phyloP scores from a whole-genome alignment of 225 moss, liverwort and hornwort species.

The Lunularia cruciata region DNA sequence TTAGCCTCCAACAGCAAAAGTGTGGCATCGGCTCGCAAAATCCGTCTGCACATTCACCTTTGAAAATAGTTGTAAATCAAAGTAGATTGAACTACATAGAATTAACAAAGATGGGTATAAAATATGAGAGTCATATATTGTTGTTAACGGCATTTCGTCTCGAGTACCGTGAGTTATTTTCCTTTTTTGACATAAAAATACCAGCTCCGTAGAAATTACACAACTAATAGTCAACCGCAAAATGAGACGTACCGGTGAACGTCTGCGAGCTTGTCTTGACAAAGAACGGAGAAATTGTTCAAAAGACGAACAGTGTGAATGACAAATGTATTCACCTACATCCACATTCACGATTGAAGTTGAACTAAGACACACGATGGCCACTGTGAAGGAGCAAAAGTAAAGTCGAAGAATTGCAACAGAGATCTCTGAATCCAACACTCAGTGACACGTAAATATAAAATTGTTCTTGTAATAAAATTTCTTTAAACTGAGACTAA shows the following conservation, averaged over 20 bases:
- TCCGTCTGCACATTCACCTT: conserved; percentile 36
- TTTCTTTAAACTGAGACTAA: background rate
- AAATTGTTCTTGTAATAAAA: background rate
- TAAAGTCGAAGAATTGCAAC: background rate
- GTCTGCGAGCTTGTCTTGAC: conserved; percentile 54
- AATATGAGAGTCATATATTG: background rate
- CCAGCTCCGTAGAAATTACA: background rate
- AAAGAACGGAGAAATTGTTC: conserved; percentile 51
- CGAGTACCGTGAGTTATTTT: too few species aligned
- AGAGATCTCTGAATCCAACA: background rate
- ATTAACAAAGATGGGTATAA: background rate
- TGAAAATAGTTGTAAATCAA: background rate
- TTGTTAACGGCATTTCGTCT: too few species aligned
- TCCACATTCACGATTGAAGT: background rate
- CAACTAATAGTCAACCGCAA: background rate
- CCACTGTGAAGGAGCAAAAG: background rate
- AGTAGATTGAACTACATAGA: background rate
- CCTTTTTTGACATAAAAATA: too few species aligned
- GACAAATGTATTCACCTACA: conserved; percentile 50
- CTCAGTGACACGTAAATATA: background rate
- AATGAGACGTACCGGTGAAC: conserved; percentile 37
- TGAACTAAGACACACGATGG: background rate
- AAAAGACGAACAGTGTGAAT: conserved; percentile 53
- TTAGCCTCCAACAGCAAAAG: conserved; percentile 52
- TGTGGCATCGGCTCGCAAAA: conserved; percentile 48